phyloP scores from a whole-genome alignment of 2,329 filamentous ascomycete species.

The Aspergillus transmontanensis region DNA sequence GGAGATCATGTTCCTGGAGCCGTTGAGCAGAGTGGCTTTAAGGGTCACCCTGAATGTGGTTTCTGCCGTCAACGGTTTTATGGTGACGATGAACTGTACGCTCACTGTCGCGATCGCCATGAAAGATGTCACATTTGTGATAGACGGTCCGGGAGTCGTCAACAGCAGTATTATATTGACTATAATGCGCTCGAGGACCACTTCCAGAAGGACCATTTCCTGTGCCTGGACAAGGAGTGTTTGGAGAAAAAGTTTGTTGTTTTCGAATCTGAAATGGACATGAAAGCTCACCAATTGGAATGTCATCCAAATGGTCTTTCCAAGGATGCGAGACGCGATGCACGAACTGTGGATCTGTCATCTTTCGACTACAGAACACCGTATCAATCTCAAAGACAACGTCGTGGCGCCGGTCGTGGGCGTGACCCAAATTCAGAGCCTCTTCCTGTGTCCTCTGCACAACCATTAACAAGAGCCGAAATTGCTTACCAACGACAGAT shows the following conservation, averaged over 20 bases:
- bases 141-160: constrained; percentile 60
- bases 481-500: constrained; percentile 89
- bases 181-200: constrained; percentile 85
- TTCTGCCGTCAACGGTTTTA: constrained; percentile 95
- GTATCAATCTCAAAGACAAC: constrained; percentile 65
- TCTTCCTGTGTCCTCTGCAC: constrained; percentile 73
- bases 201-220: constrained; percentile 83
- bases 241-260: constrained; percentile 97
- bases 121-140: constrained; percentile 96
- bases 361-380: constrained; percentile 77
- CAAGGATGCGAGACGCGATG: constrained; percentile 81
- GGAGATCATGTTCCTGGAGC: constrained; percentile 91
- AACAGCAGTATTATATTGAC: constrained; percentile 88
- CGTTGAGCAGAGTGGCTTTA: constrained; percentile 91
- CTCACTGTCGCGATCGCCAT: constrained; percentile 90
- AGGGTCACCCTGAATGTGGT: constrained; percentile 88
- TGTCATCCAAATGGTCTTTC: constrained; percentile 77
- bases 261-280: constrained; percentile 89
- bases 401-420: constrained; percentile 66
- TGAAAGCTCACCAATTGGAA: constrained; percentile 89
- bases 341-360: constrained; percentile 82
- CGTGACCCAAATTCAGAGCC: constrained; percentile 86
- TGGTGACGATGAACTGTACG: constrained; percentile 90
- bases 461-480: constrained; percentile 81
- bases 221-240: constrained; percentile 83